Evolutionary conservation across 805 yeast genomes (phyloP).

Genomic region (Dipodascus albidus): DNA sequence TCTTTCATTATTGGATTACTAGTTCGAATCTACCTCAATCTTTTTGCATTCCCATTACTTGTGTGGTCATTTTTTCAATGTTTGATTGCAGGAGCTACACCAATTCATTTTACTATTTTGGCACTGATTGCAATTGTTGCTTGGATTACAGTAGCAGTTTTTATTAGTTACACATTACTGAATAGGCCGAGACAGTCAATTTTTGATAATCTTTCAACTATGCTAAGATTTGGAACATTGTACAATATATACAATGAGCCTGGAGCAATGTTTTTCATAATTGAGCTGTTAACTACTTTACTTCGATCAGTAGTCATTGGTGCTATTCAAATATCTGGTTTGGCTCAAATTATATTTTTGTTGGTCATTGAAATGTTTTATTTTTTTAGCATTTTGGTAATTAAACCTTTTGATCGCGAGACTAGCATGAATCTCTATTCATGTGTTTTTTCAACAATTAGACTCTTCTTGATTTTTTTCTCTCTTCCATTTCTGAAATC

Average conservation of each 20-base stretch:
- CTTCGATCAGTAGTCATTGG: constrained; percentile 25
- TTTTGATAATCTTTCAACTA: constrained; percentile 18
- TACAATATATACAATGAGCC: constrained; percentile 22
- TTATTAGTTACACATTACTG: constrained; percentile 8
- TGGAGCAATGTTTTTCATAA: constrained; percentile 10
- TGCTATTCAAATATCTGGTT: constrained; percentile 23
- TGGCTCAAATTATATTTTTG: constrained; percentile 23
- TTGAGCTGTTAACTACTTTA: constrained; percentile 14
- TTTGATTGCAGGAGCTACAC: constrained; percentile 14
- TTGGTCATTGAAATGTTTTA: constrained; percentile 19
- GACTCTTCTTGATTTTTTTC: constrained; percentile 15
- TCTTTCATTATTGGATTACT: constrained; percentile 20
- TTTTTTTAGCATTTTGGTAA: constrained; percentile 11
- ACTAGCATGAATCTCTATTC: constrained; percentile 20
- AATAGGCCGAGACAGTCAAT: constrained; percentile 15
- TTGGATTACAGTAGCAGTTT: constrained; percentile 17
- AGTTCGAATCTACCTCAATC: constrained; percentile 17
- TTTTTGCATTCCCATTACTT: constrained; percentile 22
- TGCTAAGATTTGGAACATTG: constrained; percentile 22
- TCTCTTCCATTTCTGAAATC: constrained; percentile 19
- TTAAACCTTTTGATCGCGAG: constrained; percentile 18
- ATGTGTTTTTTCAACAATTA: constrained; percentile 11
- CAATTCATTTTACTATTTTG: constrained; percentile 17
- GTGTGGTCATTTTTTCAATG: constrained; percentile 22
- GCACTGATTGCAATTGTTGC: constrained; percentile 17